phyloP scores from a whole-genome alignment of 176 grass and related monocot species.

The Leersia perrieri region DNA sequence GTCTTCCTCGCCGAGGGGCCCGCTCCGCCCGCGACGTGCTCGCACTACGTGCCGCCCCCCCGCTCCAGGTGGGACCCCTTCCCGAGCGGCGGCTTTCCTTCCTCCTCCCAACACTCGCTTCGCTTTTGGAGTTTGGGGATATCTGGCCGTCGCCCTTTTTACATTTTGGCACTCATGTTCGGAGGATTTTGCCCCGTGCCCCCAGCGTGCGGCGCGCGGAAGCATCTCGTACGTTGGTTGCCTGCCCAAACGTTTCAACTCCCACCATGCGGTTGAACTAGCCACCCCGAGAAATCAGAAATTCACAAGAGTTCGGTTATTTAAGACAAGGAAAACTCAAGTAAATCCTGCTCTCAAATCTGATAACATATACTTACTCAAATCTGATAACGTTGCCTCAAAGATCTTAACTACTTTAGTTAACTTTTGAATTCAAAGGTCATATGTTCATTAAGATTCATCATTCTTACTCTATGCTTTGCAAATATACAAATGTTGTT shows the following conservation, averaged over 20 bases:
- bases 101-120: not conserved
- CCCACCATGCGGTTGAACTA: not conserved
- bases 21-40: constrained; percentile 15
- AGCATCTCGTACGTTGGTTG: not conserved
- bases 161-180: not conserved
- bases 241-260: no score
- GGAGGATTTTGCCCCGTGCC: not conserved
- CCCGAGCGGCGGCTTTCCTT: constrained; percentile 41
- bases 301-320: not conserved
- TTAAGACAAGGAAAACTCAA: no score
- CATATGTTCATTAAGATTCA: no score
- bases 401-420: no score
- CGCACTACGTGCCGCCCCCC: constrained; percentile 28
- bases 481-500: no score
- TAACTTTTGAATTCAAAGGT: no score
- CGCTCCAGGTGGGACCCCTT: not conserved
- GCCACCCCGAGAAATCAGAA: not conserved
- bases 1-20: constrained; percentile 40
- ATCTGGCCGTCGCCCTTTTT: not conserved
- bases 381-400: no score
- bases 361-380: no score
- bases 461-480: no score
- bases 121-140: constrained; percentile 5
- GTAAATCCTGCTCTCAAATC: no score
- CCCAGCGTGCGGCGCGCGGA: not conserved